Evolutionary conservation across 805 yeast genomes (phyloP).

Genomic region (Saccharomycopsis selenospora): DNA sequence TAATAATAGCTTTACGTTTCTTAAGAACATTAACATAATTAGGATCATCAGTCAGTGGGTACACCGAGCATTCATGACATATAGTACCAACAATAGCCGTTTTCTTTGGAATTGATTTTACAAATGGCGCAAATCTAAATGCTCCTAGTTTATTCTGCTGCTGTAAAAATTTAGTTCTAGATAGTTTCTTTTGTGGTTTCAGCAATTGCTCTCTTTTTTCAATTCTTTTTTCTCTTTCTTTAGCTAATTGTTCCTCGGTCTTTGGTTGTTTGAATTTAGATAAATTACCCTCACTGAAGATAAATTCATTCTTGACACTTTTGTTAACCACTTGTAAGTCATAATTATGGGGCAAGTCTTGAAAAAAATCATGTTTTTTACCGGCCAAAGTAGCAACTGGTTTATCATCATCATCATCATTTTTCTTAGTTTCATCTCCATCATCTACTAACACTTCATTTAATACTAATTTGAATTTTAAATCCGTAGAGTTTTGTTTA

Average conservation of each 20-base stretch:
- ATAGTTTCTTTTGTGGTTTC: slow-evolving; percentile 25
- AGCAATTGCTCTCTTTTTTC: slow-evolving; percentile 33
- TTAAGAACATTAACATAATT: slow-evolving; percentile 61
- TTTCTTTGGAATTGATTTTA: slow-evolving; percentile 80
- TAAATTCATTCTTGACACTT: slow-evolving; percentile 76
- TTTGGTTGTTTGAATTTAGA: slow-evolving; percentile 25
- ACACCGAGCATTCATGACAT: slow-evolving; percentile 84
- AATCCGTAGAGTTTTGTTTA: slow-evolving; percentile 39
- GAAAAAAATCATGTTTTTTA: slow-evolving; percentile 30
- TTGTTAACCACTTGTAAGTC: slow-evolving; percentile 72
- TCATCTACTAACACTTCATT: slow-evolving; percentile 30
- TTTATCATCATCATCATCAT: background rate
- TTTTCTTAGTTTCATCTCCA: background rate
- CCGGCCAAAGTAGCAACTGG: background rate
- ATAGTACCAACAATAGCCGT: slow-evolving; percentile 82
- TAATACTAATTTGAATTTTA: slow-evolving; percentile 51
- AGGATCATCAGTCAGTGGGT: slow-evolving; percentile 68
- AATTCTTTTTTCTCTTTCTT: slow-evolving; percentile 29
- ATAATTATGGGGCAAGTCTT: slow-evolving; percentile 74
- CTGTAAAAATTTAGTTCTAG: slow-evolving; percentile 9
- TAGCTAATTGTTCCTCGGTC: slow-evolving; percentile 28
- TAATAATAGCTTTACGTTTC: slow-evolving; percentile 41
- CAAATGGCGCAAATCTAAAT: slow-evolving; percentile 62
- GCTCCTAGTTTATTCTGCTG: slow-evolving; percentile 23
- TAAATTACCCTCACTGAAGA: slow-evolving; percentile 81